Evolutionary conservation across 2,329 filamentous ascomycete genomes (phyloP).

Genomic region (Diplocarpon mali): DNA sequence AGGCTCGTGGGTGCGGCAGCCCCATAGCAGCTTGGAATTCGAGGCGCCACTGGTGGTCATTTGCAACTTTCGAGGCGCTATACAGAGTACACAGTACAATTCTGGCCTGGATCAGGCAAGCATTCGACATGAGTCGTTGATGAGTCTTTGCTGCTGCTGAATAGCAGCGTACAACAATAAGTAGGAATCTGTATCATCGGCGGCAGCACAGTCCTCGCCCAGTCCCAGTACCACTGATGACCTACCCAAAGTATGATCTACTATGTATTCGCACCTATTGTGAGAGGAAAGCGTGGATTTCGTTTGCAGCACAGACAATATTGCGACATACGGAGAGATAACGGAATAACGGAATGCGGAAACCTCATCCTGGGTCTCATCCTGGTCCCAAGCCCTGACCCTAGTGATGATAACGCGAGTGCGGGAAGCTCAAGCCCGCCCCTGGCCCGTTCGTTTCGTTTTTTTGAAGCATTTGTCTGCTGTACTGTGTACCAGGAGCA

Average conservation of each 20-base stretch:
- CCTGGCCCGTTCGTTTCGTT: background rate
- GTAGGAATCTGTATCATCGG: no score
- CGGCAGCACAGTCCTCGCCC: no score
- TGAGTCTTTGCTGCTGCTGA: background rate
- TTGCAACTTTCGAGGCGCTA: background rate
- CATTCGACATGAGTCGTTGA: slow-evolving; percentile 3
- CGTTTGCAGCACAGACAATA: background rate
- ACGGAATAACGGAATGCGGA: background rate
- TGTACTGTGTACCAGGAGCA: no score
- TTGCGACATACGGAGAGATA: background rate
- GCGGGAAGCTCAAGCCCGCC: slow-evolving; percentile 4
- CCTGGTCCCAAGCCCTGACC: background rate
- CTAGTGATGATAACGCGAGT: slow-evolving; percentile 2
- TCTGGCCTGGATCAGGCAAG: slow-evolving; percentile 5
- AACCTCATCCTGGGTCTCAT: no score
- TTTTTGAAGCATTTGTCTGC: background rate
- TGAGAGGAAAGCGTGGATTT: background rate
- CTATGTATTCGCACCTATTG: no score
- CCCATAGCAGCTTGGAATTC: no score
- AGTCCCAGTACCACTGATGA: no score
- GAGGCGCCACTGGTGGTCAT: slow-evolving; percentile 8
- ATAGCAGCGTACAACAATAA: no score
- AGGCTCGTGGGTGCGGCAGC: background rate
- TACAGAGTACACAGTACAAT: background rate
- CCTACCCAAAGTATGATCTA: no score